Evolutionary conservation across 805 yeast species (phyloP), one percentile per base, ranked within the genome.

Genomic region (Yarrowia yakushimensis): DNA sequence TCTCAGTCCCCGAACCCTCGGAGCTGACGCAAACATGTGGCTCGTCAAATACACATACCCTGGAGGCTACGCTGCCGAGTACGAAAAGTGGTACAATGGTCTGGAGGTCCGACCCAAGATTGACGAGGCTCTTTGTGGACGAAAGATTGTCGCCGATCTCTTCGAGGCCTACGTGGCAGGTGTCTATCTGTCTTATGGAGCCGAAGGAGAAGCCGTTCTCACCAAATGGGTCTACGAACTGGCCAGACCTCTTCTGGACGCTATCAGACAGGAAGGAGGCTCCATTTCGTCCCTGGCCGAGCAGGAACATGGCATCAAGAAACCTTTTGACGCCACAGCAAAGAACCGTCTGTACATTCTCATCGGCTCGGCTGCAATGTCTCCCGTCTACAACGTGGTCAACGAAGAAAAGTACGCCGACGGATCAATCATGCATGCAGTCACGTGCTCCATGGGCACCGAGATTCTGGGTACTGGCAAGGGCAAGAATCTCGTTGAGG

Each of bases 131-230:
- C 31, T 52, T 1, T 72, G 67, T 17, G 43, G 43, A 10, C 22
- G 43, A 2, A 94, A 94, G 70, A 77, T 88, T 4, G 81, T 81
- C 69, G 97, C 98, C 0, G 99, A 93, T 77, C 84, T 88, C 0
- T 89, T 93, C 71, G 99, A 94, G 74, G 97, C 98, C 0, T 93
- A 93, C 67, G 80, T 94, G 48, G 98, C 97, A 7, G 99, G 96
- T 0, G 73, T 93, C 31, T 80, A 81, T 8, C 77, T 83, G 22
- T 96, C 88, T 66, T 76, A 81, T 45, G 73, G 77, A 22, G 70
- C 73, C 13, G 77, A 76, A 9, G 66, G 67, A 5, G 57, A 61
- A 1, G 67, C 65, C 3, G 73, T 70, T 1, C 27, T 55, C 4
- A 67, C 68, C 15, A 33, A 67, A 9, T 77, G 78, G 77, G 67